Evolutionary conservation across 2,329 filamentous ascomycete species (phyloP).

Genomic region (Apiospora koreana): DNA sequence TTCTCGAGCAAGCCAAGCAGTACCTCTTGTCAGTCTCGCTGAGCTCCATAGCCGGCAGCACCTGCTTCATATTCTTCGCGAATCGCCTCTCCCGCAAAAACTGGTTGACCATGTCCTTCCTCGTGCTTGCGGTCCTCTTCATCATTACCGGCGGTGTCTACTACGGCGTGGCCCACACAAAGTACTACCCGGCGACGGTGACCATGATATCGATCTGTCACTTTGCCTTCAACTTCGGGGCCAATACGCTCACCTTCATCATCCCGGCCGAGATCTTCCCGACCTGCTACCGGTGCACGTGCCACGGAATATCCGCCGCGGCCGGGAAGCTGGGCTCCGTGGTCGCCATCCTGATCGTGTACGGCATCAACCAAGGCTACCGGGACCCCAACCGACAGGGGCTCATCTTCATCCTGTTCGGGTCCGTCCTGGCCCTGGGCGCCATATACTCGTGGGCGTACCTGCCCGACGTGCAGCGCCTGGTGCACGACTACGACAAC

Average conservation of each 20-base stretch:
- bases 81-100: conserved; percentile 49
- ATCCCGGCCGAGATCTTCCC: conserved; percentile 67
- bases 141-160: conserved; percentile 52
- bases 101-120: conserved; percentile 52
- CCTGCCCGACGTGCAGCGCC: conserved; percentile 48
- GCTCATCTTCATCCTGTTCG: conserved; percentile 52
- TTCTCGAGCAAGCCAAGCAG: conserved; percentile 54
- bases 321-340: conserved; percentile 57
- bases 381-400: conserved; percentile 44
- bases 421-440: conserved; percentile 49
- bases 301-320: conserved; percentile 62
- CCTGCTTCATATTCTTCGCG: conserved; percentile 48
- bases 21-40: conserved; percentile 54
- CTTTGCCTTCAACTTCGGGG: conserved; percentile 59
- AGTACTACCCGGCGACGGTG: conserved; percentile 44
- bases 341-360: conserved; percentile 26
- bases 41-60: conserved; percentile 51
- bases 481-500: conserved; percentile 32
- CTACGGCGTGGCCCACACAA: conserved; percentile 45
- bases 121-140: conserved; percentile 47
- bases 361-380: conserved; percentile 50
- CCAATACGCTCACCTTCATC: conserved; percentile 64
- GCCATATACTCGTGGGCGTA: conserved; percentile 55
- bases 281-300: conserved; percentile 62
- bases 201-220: conserved; percentile 54